phyloP scores from a whole-genome alignment of 805 yeast species.

The Aciculoconidium aculeatum region DNA sequence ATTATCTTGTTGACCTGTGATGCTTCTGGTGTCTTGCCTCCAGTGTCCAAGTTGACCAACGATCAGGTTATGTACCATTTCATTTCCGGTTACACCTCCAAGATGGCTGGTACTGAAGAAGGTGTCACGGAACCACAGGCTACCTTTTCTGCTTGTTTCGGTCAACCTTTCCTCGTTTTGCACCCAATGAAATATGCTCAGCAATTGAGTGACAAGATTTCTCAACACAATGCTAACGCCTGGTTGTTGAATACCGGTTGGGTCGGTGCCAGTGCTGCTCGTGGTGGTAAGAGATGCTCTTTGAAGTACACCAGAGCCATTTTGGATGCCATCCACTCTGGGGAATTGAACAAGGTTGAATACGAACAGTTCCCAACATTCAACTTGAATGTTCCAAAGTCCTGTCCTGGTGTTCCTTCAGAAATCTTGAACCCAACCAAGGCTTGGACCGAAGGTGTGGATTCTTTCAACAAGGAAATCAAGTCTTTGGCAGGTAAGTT shows the following conservation, averaged over 20 bases:
- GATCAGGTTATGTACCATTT: conserved; percentile 99
- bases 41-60: conserved; percentile 87
- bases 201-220: conserved; percentile 90
- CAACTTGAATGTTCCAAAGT: conserved; percentile 80
- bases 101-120: conserved; percentile 99
- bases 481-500: conserved; percentile 70
- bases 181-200: conserved; percentile 98
- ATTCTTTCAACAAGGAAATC: conserved; percentile 33
- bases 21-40: conserved; percentile 97
- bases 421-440: conserved; percentile 83
- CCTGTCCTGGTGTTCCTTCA: conserved; percentile 75
- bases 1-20: conserved; percentile 92
- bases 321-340: conserved; percentile 89
- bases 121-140: conserved; percentile 99
- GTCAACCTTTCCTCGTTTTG: conserved; percentile 96
- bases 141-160: conserved; percentile 96
- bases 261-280: conserved; percentile 89
- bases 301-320: conserved; percentile 96
- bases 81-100: conserved; percentile 96
- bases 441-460: conserved; percentile 57
- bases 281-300: conserved; percentile 97
- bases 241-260: conserved; percentile 98
- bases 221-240: conserved; percentile 82
- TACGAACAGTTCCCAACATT: conserved; percentile 83
- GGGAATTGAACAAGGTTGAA: conserved; percentile 72